Percentiles rank a stretch among this genome's conserved stretches.
Conservation (phyloP, 495 filamentous ascomycete species). For the Podospora conica region DNA sequence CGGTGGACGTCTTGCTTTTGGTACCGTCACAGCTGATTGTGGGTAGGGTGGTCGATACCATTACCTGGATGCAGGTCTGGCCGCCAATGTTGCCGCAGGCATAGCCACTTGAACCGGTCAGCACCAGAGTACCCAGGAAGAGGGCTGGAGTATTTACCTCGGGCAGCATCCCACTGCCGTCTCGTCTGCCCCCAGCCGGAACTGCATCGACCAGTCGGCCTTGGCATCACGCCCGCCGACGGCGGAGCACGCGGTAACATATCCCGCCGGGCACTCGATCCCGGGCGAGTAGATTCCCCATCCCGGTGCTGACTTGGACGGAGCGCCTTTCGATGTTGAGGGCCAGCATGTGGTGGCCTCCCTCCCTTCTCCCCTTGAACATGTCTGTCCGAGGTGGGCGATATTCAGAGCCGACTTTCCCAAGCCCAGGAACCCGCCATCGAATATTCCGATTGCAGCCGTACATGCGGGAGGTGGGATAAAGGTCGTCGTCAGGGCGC, state of each 20-base stretch:
- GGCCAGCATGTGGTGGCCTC: constrained; percentile 33
- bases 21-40: constrained; percentile 26
- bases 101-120: constrained; percentile 23
- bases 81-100: constrained; percentile 30
- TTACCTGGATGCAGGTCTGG: constrained; percentile 27
- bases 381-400: constrained; percentile 23
- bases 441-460: constrained; percentile 19
- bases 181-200: constrained; percentile 25
- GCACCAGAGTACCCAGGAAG: not conserved
- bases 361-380: constrained; percentile 11
- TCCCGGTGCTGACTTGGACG: constrained; percentile 14
- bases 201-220: constrained; percentile 29
- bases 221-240: constrained; percentile 22
- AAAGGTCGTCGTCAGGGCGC: constrained; percentile 34
- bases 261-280: constrained; percentile 28
- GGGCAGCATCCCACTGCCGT: constrained; percentile 35
- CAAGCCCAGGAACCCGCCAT: constrained; percentile 18
- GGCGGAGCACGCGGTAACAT: constrained; percentile 31
- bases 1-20: constrained; percentile 13
- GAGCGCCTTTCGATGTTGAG: constrained; percentile 17
- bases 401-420: constrained; percentile 7
- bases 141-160: constrained; percentile 18
- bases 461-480: constrained; percentile 28
- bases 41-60: constrained; percentile 22
- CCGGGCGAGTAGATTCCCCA: constrained; percentile 34